Conservation (phyloP, 495 filamentous ascomycete species). For the Aspergillus sclerotioniger region DNA sequence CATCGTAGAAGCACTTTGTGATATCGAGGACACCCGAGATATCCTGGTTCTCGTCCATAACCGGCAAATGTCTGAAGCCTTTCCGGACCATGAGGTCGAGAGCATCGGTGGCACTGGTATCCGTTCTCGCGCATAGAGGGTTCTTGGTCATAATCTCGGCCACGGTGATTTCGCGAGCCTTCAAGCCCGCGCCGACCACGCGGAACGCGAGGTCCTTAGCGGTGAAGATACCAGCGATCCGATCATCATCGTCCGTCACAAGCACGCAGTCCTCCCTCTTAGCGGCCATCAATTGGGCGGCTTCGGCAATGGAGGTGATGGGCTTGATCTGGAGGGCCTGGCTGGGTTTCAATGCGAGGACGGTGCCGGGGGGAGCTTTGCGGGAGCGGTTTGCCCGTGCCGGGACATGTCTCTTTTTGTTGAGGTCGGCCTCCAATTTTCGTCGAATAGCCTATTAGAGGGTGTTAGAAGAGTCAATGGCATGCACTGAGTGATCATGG, state of each 20-base stretch:
- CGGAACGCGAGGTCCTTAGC: conserved; percentile 98
- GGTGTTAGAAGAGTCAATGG: conserved; percentile 4
- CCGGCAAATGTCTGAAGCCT: conserved; percentile 94
- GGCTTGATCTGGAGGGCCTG: conserved; percentile 98
- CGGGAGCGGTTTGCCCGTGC: conserved; percentile 75
- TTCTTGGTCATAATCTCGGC: conserved; percentile 99
- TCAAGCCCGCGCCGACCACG: conserved; percentile 90
- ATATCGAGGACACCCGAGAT: conserved; percentile 98
- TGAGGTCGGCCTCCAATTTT: conserved; percentile 96
- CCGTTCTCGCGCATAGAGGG: conserved; percentile 91
- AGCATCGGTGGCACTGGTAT: conserved; percentile 97
- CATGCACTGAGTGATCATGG: neutral
- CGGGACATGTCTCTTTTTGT: conserved; percentile 85
- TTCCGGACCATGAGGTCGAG: conserved; percentile 97
- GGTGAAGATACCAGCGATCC: conserved; percentile 97
- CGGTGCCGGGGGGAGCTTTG: conserved; percentile 93
- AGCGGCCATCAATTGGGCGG: conserved; percentile 97
- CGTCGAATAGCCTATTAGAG: conserved; percentile 79
- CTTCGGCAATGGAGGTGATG: conserved; percentile 87
- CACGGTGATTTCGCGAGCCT: conserved; percentile 86
- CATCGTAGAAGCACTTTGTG: conserved; percentile 99
- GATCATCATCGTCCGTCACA: conserved; percentile 96
- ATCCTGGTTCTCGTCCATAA: conserved; percentile 99
- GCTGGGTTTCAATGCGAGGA: conserved; percentile 91
- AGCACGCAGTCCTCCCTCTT: conserved; percentile 99